Evolutionary conservation across 352 stramenopile genomes (phyloP), one percentile per base, ranked within the genome.

Genomic region (Globisporangium parvum): DNA sequence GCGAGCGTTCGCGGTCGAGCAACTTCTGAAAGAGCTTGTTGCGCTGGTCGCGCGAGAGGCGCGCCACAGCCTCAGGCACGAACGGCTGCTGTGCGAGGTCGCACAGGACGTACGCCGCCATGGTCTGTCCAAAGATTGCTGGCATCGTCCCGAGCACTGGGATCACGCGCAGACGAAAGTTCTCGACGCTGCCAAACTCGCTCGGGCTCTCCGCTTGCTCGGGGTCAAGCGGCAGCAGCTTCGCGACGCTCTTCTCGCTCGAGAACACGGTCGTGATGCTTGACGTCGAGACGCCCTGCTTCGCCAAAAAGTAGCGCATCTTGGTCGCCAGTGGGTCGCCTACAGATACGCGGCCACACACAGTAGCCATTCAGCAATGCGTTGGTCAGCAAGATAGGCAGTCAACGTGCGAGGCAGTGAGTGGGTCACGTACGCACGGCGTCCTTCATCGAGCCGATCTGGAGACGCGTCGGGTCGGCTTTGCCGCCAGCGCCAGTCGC

Each of bases 111-210:
- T 93, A 93, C 8, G 94, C 84, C 2, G 96, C 96, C 75, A 99
- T 96, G 21, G 95, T 86, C 67, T 99, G 94, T n/a, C 96, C 96
- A 70, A 99, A 98, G 54, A 99, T 96, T 35, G 96, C 96, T 0
- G 97, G 97, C 71, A 87, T 90, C 57, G 74, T 90, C 31, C 96
- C 96, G 9, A 99, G 70, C 23, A 99, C 97, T 0, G 96, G 96
- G 50, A 99, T 91, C 26, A 98, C 88, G 26, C 96, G 90, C 45
- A 98, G 88, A 39, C 97, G 83, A 69, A 99, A 98, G 55, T 98
- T 96, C 57, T 98, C 93, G 24, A 98, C 87, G 52, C 91, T 96
- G 54, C 96, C 96, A 78, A 98, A 98, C 53, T 98, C 84, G 23
- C 80, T 71, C n/a, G 87, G 85, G 26, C 91, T 88, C 20, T 83